phyloP scores from a whole-genome alignment of 2,329 filamentous ascomycete species.

The Chrysosporium queenslandicum region DNA sequence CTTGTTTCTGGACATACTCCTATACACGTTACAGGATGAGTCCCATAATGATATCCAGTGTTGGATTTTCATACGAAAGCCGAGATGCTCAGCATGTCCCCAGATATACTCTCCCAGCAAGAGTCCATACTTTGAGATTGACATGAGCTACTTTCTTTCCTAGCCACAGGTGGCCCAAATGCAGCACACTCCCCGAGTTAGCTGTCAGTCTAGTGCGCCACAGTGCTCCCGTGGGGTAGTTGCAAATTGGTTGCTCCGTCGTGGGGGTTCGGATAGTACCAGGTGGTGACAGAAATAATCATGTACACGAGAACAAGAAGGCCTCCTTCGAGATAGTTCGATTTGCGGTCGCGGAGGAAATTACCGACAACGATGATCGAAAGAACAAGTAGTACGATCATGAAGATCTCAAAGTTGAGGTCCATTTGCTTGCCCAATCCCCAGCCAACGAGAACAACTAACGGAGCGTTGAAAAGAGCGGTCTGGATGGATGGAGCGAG shows the following conservation, averaged over 20 bases:
- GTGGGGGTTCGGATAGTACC: slow-evolving; percentile 50
- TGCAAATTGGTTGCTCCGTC: slow-evolving; percentile 17
- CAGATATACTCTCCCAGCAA: too few species aligned
- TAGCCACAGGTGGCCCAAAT: too few species aligned
- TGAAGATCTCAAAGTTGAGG: slow-evolving; percentile 78
- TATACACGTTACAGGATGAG: too few species aligned
- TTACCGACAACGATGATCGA: slow-evolving; percentile 79
- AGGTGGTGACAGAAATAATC: slow-evolving; percentile 52
- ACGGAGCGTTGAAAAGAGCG: slow-evolving; percentile 73
- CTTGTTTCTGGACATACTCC: too few species aligned
- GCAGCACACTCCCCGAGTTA: too few species aligned
- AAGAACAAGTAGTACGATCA: slow-evolving; percentile 69
- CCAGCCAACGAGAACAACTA: slow-evolving; percentile 79
- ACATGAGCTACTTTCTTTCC: too few species aligned
- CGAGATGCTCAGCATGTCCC: too few species aligned
- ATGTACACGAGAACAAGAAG: slow-evolving; percentile 60
- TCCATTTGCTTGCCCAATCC: slow-evolving; percentile 60
- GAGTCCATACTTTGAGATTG: too few species aligned
- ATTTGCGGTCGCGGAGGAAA: slow-evolving; percentile 78
- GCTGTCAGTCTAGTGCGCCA: neutral
- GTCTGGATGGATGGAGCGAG: slow-evolving; percentile 83
- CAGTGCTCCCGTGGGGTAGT: neutral
- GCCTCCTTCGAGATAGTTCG: slow-evolving; percentile 79
- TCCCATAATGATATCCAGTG: too few species aligned
- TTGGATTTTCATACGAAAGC: too few species aligned